phyloP scores from a whole-genome alignment of 768 basidiomycete genomes.

The Tylopilus felleus region DNA sequence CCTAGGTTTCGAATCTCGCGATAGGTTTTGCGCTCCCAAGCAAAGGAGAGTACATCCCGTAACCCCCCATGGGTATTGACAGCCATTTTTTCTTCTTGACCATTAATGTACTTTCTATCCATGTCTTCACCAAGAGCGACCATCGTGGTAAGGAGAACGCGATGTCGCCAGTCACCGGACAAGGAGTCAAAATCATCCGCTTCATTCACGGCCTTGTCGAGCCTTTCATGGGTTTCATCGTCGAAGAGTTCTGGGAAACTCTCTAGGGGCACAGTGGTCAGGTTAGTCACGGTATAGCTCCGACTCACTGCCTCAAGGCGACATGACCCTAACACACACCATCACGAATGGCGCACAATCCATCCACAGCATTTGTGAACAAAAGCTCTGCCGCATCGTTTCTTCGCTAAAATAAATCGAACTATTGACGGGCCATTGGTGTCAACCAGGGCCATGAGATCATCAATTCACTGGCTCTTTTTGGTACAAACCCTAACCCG shows the following conservation, averaged over 20 bases:
- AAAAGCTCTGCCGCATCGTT: no score
- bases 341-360: no score
- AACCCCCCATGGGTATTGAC: background rate
- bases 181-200: background rate
- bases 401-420: no score
- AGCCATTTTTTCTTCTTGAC: background rate
- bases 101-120: background rate
- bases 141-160: background rate
- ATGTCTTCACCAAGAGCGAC: background rate
- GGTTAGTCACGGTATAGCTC: no score
- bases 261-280: background rate
- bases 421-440: no score
- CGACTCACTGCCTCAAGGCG: no score
- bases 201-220: background rate
- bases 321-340: no score
- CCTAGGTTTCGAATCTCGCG: slow-evolving; percentile 9
- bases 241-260: background rate
- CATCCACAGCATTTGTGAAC: no score
- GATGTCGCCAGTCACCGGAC: background rate
- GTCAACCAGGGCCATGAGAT: no score
- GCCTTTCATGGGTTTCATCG: background rate
- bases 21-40: slow-evolving; percentile 1
- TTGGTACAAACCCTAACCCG: slow-evolving; percentile 19
- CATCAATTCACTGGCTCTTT: no score
- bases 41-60: background rate